Evolutionary conservation across 345 rosid species (phyloP).

Genomic region (Durio zibethinus): DNA sequence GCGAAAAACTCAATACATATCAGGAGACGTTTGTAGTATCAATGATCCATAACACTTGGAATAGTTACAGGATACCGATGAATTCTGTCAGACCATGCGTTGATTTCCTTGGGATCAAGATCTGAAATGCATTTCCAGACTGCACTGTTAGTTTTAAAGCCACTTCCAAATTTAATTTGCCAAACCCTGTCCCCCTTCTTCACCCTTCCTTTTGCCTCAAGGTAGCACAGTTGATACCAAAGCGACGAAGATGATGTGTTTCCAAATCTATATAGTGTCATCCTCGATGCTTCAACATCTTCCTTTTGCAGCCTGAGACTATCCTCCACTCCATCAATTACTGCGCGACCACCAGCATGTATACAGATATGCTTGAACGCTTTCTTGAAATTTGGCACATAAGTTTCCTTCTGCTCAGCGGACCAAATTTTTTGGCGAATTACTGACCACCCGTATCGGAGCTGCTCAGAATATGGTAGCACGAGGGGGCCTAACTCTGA

Average conservation of each 20-base stretch:
- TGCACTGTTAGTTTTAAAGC: conserved; percentile 63
- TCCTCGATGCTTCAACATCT: conserved; percentile 64
- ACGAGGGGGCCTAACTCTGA: conserved; percentile 49
- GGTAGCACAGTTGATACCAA: conserved; percentile 71
- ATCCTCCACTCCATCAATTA: conserved; percentile 51
- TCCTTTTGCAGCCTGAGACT: conserved; percentile 50
- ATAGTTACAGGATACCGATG: conserved; percentile 41
- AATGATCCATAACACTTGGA: conserved; percentile 6
- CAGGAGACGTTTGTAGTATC: neutral
- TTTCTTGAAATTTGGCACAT: conserved; percentile 53
- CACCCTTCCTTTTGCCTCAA: conserved; percentile 55
- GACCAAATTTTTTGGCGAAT: conserved; percentile 22
- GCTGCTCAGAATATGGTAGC: conserved; percentile 53
- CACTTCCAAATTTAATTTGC: conserved; percentile 72
- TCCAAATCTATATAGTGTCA: conserved; percentile 57
- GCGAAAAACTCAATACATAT: neutral
- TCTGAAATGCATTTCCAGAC: conserved; percentile 55
- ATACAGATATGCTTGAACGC: conserved; percentile 61
- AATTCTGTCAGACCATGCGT: conserved; percentile 60
- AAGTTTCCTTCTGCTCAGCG: conserved; percentile 18
- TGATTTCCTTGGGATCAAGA: conserved; percentile 32
- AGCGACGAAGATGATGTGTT: conserved; percentile 66
- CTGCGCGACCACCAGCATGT: conserved; percentile 58
- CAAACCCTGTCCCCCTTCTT: conserved; percentile 48
- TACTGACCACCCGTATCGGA: conserved; percentile 34